Base-by-base conservation (phyloP, 495 filamentous ascomycete species). In the Corynascus novoguineensis region DNA sequence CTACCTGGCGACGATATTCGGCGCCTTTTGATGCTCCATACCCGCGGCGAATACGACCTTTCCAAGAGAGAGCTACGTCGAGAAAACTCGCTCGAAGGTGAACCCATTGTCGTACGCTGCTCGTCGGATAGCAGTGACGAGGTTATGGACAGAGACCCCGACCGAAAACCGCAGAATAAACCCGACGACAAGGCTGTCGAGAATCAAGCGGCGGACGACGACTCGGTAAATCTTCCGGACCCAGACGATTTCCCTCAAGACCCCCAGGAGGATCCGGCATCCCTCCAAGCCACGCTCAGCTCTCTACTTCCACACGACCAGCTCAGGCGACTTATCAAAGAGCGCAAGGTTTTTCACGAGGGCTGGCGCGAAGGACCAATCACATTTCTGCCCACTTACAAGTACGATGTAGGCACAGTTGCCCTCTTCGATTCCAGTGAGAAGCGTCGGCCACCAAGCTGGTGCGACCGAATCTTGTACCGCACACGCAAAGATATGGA, bases 401-500 rank as follows among this genome's bases (percentile, higher is more conserved):
- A 95, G 70, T 99, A 97, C 61, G 95, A 99, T 64, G 79, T 93
- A 35, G 95, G 95, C n/a, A 96, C 87, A 35, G 85, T 97, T 53
- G 89, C 89, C 4, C 79, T 87, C 56, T 97, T 96, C 67, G 95
- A 99, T 72, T 88, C 90, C 0, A 95, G 90, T 58, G 95, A 96
- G 62, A 99, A 97, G 76, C 83, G 85, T 49, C 79, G 95, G 48
- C 86, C 87, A 14, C 95, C 95, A 5, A 95, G 90, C 67, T 99
- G 92, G 92, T 99, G 95, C 68, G 95, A 99, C 71, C 85, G 95
- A n/a, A 91, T 99, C 44, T 72, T 99, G 0, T 99, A 81, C 64
- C 81, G 92, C 32, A 88, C 88, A 1, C 82, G 86, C 35, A 81
- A 76, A 49, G 86, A 90, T 60, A 84, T 78, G 54, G 67, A 85